These are phyloP conservation scores for Coprinopsis cinerea DNA, from an alignment of 768 basidiomycete genomes.

Conservation along the genomic window DNA sequence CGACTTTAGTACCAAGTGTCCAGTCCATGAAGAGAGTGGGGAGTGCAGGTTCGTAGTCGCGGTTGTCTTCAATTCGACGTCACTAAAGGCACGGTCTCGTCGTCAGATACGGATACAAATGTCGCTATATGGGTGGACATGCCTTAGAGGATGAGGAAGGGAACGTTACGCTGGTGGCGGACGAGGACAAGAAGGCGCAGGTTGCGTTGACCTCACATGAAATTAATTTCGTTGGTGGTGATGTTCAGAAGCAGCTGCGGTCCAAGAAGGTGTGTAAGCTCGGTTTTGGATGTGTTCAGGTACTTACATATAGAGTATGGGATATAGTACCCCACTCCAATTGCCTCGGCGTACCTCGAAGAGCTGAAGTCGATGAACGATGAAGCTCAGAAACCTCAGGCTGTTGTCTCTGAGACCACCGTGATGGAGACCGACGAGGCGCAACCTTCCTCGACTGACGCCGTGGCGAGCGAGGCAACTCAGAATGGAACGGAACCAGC, in stretches of 20 bases:
- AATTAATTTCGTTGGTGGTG: conserved; percentile 59
- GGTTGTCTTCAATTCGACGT: not conserved
- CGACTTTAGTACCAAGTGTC: conserved; percentile 50
- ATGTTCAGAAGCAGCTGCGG: conserved; percentile 55
- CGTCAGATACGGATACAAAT: conserved; percentile 75
- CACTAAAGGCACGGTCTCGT: not conserved
- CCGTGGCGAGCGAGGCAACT: conserved; percentile 12
- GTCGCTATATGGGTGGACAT: conserved; percentile 85
- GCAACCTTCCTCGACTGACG: conserved; percentile 17
- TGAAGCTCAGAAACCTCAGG: conserved; percentile 9
- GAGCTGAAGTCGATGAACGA: conserved; percentile 30
- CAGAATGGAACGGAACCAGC: not conserved
- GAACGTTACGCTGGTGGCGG: conserved; percentile 35
- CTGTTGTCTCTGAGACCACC: conserved; percentile 19
- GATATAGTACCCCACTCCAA: conserved; percentile 34
- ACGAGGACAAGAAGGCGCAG: conserved; percentile 54
- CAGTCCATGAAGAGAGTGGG: conserved; percentile 61
- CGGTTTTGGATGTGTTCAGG: conserved; percentile 1
- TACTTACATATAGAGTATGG: not conserved
- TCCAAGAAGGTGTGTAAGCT: conserved; percentile 53
- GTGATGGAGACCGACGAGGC: conserved; percentile 37
- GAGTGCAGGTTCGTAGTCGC: conserved; percentile 50
- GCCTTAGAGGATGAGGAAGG: conserved; percentile 43
- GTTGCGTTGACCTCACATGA: conserved; percentile 48
- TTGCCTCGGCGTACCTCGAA: conserved; percentile 55